Evolutionary conservation across 495 filamentous ascomycete species (phyloP), one percentile per base, ranked within the genome.

Genomic region (Hyaloscypha finlandica): DNA sequence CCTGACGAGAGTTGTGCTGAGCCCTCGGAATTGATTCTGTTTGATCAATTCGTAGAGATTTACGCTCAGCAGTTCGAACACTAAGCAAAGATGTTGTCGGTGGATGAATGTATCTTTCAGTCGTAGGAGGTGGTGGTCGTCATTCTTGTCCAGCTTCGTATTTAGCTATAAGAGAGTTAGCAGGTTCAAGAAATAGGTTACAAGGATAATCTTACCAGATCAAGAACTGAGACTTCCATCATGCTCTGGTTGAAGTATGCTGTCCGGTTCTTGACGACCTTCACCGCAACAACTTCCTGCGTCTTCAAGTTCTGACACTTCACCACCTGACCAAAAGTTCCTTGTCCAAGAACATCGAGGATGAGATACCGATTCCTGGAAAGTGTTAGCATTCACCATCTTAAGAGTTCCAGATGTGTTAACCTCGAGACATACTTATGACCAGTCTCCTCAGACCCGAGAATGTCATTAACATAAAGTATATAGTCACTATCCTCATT

Each of bases 221-320:
- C 96, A 33, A 99, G 81, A 8, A 99, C 96, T 8, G 96, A 99
- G 32, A 99, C 96, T 73, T 99, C 96, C 96, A 99, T 99, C 96
- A 99, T 99, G 76, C 96, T 99, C 77, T 99, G 96, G 74, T 99
- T 99, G 82, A 99, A 99, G 74, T 99, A 99, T 20, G 96, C 96
- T 0, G 95, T 98, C 76, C 96, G 88, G 77, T 99, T 99, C 78
- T 99, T 99, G 80, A 99, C 94, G 33, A 98, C 96, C 80, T 99
- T 99, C 66, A 99, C 96, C 1, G 96, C 96, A 31, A 99, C 94
- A 39, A 99, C 96, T 77, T 99, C 96, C 75, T 96, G 92, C 0
- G 96, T 97, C 77, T 96, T 97, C 70, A 98, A 77, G 71, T 98
- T 99, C 78, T 99, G 96, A 77, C 96, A 99, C 80, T 99, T 99